These are phyloP conservation scores for Colletotrichum lindemuthianum DNA, from an alignment of 2,329 filamentous ascomycete species.

Conservation along the genomic window DNA sequence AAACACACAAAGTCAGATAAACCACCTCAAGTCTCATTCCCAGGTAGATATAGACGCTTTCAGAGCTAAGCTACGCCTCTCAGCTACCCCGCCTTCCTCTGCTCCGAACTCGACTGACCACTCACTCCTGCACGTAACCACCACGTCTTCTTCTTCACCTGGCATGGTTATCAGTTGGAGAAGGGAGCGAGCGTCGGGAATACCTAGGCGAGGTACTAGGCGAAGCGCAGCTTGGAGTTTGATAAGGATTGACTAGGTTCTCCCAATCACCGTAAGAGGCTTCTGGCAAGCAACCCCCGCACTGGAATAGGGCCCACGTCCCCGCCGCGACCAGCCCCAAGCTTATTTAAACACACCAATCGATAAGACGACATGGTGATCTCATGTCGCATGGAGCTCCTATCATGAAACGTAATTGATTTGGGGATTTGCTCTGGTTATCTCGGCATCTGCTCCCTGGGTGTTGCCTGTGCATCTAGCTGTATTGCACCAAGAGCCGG, in stretches of 20 bases:
- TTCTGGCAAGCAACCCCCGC: conserved; percentile 25
- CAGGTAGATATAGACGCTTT: conserved; percentile 22
- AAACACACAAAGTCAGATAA: too few relatives aligned
- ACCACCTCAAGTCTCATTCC: not conserved
- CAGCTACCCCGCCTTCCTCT: conserved; percentile 32
- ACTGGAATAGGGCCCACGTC: conserved; percentile 21
- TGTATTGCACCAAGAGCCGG: too few relatives aligned
- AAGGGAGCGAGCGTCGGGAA: not conserved
- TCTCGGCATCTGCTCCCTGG: conserved; percentile 22
- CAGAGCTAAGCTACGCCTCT: not conserved
- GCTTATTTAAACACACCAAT: conserved; percentile 16
- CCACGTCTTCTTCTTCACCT: conserved; percentile 1
- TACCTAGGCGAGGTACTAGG: not conserved
- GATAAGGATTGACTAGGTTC: conserved; percentile 28
- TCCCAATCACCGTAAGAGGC: conserved; percentile 21
- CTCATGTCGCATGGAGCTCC: conserved; percentile 31
- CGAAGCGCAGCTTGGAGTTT: conserved; percentile 16
- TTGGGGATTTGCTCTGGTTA: conserved; percentile 11
- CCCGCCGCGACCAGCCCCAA: conserved; percentile 12
- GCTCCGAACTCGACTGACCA: conserved; percentile 1
- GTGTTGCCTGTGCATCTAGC: not conserved
- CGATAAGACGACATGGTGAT: conserved; percentile 34
- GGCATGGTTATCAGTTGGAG: conserved; percentile 23
- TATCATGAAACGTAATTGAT: conserved; percentile 36
- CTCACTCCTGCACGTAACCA: conserved; percentile 8